These are phyloP conservation scores for Lunularia cruciata DNA, from an alignment of 225 moss, liverwort and hornwort genomes.

Conservation along the genomic window DNA sequence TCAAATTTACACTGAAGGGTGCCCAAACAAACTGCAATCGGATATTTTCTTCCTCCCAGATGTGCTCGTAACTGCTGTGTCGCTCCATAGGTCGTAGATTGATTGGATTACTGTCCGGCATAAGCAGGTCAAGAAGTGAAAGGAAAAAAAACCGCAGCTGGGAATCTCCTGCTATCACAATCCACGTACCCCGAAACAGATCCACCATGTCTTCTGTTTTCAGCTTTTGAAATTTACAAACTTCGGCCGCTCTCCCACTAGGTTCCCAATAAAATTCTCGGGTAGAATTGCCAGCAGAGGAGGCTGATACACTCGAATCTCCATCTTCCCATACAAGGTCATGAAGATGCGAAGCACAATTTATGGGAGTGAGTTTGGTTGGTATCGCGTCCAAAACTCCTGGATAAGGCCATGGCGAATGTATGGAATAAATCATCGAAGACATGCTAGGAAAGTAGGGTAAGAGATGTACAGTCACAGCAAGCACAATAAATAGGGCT, in stretches of 20 bases:
- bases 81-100: constrained; percentile 55
- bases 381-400: constrained; percentile 28
- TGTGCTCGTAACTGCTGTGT: constrained; percentile 62
- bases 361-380: constrained; percentile 32
- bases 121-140: constrained; percentile 66
- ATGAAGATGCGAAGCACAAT: constrained; percentile 51
- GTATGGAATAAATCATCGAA: constrained; percentile 36
- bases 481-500: constrained; percentile 77
- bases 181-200: constrained; percentile 79
- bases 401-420: constrained; percentile 42
- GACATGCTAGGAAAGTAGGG: constrained; percentile 65
- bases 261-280: constrained; percentile 67
- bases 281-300: not conserved
- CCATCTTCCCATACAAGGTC: constrained; percentile 45
- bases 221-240: constrained; percentile 72
- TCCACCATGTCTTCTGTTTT: constrained; percentile 59
- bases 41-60: constrained; percentile 62
- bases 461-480: constrained; percentile 76
- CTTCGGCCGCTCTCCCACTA: constrained; percentile 39
- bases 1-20: constrained; percentile 70
- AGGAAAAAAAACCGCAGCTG: constrained; percentile 80
- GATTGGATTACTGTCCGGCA: constrained; percentile 52
- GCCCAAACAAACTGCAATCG: constrained; percentile 76
- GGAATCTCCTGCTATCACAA: constrained; percentile 89
- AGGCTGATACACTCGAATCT: not conserved